These are phyloP conservation scores for Mycena kentingensis DNA, from an alignment of 768 basidiomycete species.

Conservation along the genomic window DNA sequence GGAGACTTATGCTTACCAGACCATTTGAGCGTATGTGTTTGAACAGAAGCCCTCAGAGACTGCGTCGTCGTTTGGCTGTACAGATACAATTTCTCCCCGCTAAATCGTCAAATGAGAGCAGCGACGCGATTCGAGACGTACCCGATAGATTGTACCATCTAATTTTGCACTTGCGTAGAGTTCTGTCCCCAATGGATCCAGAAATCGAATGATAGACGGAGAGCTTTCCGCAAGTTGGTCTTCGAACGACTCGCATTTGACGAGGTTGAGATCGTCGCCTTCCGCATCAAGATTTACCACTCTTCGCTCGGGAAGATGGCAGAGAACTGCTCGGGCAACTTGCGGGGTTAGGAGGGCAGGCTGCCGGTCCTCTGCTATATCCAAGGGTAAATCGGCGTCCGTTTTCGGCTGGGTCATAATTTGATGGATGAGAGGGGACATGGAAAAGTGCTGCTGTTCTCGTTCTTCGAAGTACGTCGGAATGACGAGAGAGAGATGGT, in stretches of 20 bases:
- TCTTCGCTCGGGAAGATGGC: too few relatives aligned
- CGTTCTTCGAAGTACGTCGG: background rate
- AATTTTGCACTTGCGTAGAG: conserved; percentile 1
- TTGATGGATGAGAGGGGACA: background rate
- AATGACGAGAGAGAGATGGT: background rate
- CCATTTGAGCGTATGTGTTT: conserved; percentile 10
- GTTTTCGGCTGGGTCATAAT: background rate
- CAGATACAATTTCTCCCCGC: conserved; percentile 12
- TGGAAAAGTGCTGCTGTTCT: too few relatives aligned
- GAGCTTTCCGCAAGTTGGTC: too few relatives aligned
- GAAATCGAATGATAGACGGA: background rate
- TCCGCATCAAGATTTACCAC: too few relatives aligned
- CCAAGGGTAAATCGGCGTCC: background rate
- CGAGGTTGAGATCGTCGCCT: too few relatives aligned
- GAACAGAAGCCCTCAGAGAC: conserved; percentile 6
- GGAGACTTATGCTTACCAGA: conserved; percentile 3
- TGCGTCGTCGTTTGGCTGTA: conserved; percentile 2
- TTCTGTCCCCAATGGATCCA: too few relatives aligned
- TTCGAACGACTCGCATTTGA: too few relatives aligned
- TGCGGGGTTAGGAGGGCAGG: background rate
- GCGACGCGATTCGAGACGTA: too few relatives aligned
- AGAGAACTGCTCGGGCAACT: background rate
- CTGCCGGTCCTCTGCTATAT: background rate
- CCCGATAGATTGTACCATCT: conserved; percentile 6
- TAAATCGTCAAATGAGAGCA: too few relatives aligned